Evolutionary conservation across 768 basidiomycete genomes (phyloP), one percentile per base, ranked within the genome.

Genomic region (Galerina sulciceps): DNA sequence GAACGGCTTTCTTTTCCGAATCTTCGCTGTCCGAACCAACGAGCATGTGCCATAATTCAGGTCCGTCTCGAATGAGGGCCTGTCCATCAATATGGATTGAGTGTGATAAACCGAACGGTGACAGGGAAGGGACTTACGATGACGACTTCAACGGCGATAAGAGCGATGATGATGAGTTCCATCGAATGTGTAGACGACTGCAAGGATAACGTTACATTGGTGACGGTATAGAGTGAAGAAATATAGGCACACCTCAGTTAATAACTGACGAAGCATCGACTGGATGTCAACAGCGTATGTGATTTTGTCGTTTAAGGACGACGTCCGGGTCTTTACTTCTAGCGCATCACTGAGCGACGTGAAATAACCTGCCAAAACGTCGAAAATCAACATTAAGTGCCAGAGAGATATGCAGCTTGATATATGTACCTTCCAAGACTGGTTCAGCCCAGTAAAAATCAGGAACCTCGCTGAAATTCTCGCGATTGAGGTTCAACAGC

Each of bases 391-490:
- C 18, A 41, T 20, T 22, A n/a, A 40, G 36, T 10, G 6, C 8
- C 26, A 31, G 4, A 4, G 44, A 37, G 31, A 31, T 36, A 36
- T 22, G 42, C n/a, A n/a, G n/a, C n/a, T n/a, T n/a, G 58, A 47
- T 20, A 17, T 15, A 58, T 85, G 35, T 60, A 88, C 92, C 81
- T 77, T 98, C 96, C 5, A 98, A 80, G 60, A 89, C 91, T 0
- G 95, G 93, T 69, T 97, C 93, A 15, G 90, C 82, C 96, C 96
- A 99, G 71, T 97, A 95, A 64, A 98, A 89, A 72, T 97, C 91
- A 0, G 92, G 93, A 0, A 88, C 87, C 67, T 96, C 94, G 46
- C 87, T 87, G 67, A 94, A 93, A 66, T 94, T 96, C 69, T 94
- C 90, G 44, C 90, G 80, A 66, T 91, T 94, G 52, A 98, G 83